Conservation (phyloP, 1,139 yeast genomes). For the Scheffersomyces cryptocercus region DNA sequence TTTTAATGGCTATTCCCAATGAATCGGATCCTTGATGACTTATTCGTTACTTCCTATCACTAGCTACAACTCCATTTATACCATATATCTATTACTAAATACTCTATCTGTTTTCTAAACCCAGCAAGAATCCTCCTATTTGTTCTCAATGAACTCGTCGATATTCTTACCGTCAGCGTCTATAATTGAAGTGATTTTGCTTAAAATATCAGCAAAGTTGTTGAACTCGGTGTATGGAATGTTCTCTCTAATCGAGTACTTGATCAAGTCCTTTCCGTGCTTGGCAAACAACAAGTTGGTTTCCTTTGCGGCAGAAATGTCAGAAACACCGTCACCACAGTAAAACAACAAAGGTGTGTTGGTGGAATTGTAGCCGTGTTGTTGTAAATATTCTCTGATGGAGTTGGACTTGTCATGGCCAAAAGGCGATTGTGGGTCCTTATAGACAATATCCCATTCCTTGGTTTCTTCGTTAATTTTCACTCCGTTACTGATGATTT, state of each 20-base stretch:
- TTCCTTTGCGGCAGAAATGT: conserved; percentile 91
- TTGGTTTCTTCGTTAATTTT: conserved; percentile 48
- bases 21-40: too few species aligned
- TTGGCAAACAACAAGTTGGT: conserved; percentile 93
- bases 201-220: conserved; percentile 70
- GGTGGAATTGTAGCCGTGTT: conserved; percentile 36
- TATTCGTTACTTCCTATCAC: too few species aligned
- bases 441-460: conserved; percentile 81
- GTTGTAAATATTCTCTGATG: conserved; percentile 62
- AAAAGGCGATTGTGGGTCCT: conserved; percentile 76
- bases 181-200: conserved; percentile 31
- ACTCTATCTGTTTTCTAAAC: too few species aligned
- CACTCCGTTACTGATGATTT: conserved; percentile 82
- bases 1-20: too few species aligned
- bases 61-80: too few species aligned
- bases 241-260: conserved; percentile 74
- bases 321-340: conserved; percentile 98
- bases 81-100: too few species aligned
- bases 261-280: conserved; percentile 85
- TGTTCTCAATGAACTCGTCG: conserved; percentile 30
- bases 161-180: conserved; percentile 28
- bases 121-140: conserved; percentile 5
- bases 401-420: conserved; percentile 95
- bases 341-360: conserved; percentile 55
- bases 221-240: conserved; percentile 86